These are phyloP conservation scores for Pseudonectria buxi DNA, from an alignment of 2,329 filamentous ascomycete species.

Conservation along the genomic window DNA sequence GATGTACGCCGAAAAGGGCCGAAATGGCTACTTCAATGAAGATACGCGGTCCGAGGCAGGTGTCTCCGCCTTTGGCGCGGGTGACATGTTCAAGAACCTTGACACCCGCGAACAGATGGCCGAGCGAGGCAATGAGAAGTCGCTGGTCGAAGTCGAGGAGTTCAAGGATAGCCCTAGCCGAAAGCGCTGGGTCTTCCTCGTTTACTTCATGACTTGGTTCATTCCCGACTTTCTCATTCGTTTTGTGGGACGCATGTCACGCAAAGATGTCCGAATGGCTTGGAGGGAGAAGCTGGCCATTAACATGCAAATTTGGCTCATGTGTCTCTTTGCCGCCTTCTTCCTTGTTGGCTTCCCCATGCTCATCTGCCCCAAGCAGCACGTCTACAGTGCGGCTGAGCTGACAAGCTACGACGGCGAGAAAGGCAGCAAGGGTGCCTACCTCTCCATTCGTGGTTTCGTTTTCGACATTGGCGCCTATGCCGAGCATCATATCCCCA, in stretches of 20 bases:
- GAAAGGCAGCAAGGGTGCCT: constrained; percentile 51
- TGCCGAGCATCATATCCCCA: constrained; percentile 66
- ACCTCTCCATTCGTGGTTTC: constrained; percentile 76
- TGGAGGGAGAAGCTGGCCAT: constrained; percentile 98
- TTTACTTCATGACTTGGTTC: constrained; percentile 79
- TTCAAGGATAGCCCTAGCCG: constrained; percentile 69
- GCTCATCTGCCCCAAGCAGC: constrained; percentile 84
- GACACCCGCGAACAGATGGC: constrained; percentile 92
- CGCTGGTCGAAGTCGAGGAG: constrained; percentile 85
- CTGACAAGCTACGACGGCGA: constrained; percentile 69
- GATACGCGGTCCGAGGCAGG: constrained; percentile 89
- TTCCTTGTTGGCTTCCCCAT: constrained; percentile 84
- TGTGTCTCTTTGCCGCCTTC: constrained; percentile 71
- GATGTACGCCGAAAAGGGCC: constrained; percentile 68
- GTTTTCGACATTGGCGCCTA: constrained; percentile 79
- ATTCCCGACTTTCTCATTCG: constrained; percentile 79
- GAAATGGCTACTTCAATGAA: constrained; percentile 78
- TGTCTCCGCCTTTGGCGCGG: constrained; percentile 79
- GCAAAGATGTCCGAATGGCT: constrained; percentile 84
- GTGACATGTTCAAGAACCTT: constrained; percentile 97
- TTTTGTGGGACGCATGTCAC: constrained; percentile 73
- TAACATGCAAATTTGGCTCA: constrained; percentile 94
- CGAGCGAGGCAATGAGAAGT: constrained; percentile 87
- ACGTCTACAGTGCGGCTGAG: constrained; percentile 77
- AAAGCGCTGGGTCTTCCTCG: constrained; percentile 83